Conservation (phyloP, 495 filamentous ascomycete genomes). For the Amniculicola lignicola region DNA sequence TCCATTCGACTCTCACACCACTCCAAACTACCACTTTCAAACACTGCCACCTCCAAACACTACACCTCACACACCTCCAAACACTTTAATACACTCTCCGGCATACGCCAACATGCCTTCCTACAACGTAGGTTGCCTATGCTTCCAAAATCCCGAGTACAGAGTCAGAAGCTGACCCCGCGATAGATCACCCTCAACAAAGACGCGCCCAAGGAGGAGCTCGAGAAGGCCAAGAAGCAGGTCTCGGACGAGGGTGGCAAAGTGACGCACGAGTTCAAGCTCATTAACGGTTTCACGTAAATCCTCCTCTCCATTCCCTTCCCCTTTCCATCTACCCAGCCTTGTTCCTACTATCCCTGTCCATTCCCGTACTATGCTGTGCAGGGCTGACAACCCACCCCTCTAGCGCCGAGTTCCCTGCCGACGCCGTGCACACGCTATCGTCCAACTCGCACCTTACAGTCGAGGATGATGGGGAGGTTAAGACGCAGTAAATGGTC, state of each 20-base stretch:
- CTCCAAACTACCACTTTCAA: not conserved
- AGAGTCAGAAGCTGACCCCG: not conserved
- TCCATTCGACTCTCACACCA: not conserved
- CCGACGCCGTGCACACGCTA: conserved; percentile 60
- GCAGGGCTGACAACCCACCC: no score
- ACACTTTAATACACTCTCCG: no score
- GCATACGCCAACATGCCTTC: conserved; percentile 57
- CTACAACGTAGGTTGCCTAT: conserved; percentile 58
- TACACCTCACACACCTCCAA: conserved; percentile 6
- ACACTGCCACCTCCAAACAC: conserved; percentile 3
- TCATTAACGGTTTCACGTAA: conserved; percentile 92
- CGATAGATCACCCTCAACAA: conserved; percentile 75
- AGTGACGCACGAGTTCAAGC: conserved; percentile 74
- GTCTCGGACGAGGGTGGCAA: conserved; percentile 68
- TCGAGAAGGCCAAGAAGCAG: conserved; percentile 72
- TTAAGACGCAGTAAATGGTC: conserved; percentile 64
- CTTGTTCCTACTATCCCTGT: not conserved
- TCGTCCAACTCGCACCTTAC: conserved; percentile 65
- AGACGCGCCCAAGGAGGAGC: conserved; percentile 55
- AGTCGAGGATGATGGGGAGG: conserved; percentile 69
- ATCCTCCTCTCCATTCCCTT: conserved; percentile 31
- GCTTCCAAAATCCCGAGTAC: not conserved
- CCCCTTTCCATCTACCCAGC: not conserved
- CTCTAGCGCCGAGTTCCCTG: conserved; percentile 68
- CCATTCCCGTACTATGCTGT: not conserved